Base-by-base conservation (phyloP, 257 asterid genomes). In the Jacaranda copaia region DNA sequence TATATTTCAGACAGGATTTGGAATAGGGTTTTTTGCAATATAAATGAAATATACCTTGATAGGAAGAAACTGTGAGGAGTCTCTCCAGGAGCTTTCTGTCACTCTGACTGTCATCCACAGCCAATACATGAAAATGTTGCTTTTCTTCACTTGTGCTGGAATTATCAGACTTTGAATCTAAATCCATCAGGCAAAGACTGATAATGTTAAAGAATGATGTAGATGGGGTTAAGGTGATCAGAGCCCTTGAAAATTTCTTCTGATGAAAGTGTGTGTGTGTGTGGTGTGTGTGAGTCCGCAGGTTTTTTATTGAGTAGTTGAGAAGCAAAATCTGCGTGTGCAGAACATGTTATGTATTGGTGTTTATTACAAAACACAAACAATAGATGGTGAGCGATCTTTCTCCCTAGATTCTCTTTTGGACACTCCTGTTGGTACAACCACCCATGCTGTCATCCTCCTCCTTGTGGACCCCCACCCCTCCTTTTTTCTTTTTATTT, bases 41-140 rank as follows among this genome's bases (percentile, higher is more conserved):
- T n/a, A n/a, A n/a, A n/a, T n/a, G n/a, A n/a, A 19, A 12, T 1
- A 25, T 73, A 84, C 93, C 93, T 84, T 85, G 93, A 79, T 81
- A 88, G 3, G 89, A 85, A 75, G 93, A 86, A 63, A 86, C 51
- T 0, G 88, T 81, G 79, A 88, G 90, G 65, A 88, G 93, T 71
- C 81, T 83, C 81, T 88, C 93, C 45, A 88, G 25, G 39, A 88
- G 85, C 81, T 84, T 88, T 72, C 93, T 83, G 53, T 88, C 90
- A 75, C 81, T 70, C n/a, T 57, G 43, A 70, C 84, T 84, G 25
- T 88, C 93, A 81, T 88, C 93, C 51, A 88, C 93, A 20, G 93
- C 93, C 81, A 88, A 70, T 0, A 88, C 93, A 82, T 88, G 93
- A 57, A 88, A 84, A 72, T 61, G 74, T 0, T 81, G 88, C 60